Evolutionary conservation across 2,329 filamentous ascomycete species (phyloP).

Genomic region (Fusarium sarcochroum): DNA sequence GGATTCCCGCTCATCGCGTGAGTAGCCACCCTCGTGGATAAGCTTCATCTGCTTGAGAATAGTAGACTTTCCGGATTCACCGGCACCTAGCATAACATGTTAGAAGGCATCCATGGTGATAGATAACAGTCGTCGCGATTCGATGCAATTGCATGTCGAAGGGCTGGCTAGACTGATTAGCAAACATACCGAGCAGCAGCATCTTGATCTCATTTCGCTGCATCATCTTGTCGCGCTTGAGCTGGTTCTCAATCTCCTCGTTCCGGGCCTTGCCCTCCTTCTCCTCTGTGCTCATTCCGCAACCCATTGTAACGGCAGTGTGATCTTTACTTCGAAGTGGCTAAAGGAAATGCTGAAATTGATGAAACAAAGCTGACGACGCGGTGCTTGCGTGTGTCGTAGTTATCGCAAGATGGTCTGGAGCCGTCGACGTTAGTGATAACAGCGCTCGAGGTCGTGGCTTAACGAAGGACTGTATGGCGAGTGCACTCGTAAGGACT

Average conservation of each 20-base stretch:
- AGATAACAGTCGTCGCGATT: background rate
- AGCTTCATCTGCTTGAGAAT: constrained; percentile 99
- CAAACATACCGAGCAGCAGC: constrained; percentile 86
- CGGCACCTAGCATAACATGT: constrained; percentile 76
- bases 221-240: constrained; percentile 98
- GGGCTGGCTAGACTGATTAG: background rate
- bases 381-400: constrained; percentile 36
- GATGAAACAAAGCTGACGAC: constrained; percentile 35
- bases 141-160: background rate
- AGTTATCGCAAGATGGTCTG: constrained; percentile 37
- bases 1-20: constrained; percentile 83
- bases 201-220: constrained; percentile 99
- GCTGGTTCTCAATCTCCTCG: constrained; percentile 99
- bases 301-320: constrained; percentile 86
- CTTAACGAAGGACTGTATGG: constrained; percentile 39
- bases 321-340: constrained; percentile 37
- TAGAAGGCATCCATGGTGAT: constrained; percentile 39
- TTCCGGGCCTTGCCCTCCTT: constrained; percentile 99
- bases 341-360: constrained; percentile 25
- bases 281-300: constrained; percentile 99
- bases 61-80: constrained; percentile 95
- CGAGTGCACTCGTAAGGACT: constrained; percentile 31
- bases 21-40: constrained; percentile 99
- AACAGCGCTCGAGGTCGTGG: constrained; percentile 40
- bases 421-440: constrained; percentile 33